Evolutionary conservation across 208 protist genomes (phyloP).

Genomic region (Acanthamoeba healyi): DNA sequence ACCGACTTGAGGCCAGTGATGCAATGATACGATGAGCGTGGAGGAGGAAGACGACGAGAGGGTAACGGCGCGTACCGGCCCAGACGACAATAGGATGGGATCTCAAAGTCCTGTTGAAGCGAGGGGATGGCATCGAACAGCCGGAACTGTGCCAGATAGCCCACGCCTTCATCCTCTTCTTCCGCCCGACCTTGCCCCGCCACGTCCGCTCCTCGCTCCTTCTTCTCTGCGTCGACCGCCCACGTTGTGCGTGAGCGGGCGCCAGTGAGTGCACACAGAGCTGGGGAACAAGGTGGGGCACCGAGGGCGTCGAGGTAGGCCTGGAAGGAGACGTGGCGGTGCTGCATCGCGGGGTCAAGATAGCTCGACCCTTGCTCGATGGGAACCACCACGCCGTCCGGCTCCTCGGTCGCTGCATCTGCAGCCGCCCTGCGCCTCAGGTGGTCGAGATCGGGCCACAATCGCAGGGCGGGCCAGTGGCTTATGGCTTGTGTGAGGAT

Average conservation of each 20-base stretch:
- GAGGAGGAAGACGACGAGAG: no score
- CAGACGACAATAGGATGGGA: neutral
- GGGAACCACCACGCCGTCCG: neutral
- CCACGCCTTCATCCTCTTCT: neutral
- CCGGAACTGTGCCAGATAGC: constrained; percentile 6
- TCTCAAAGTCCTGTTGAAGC: constrained; percentile 14
- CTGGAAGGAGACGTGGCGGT: neutral
- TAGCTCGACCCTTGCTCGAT: neutral
- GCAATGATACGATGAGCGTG: neutral
- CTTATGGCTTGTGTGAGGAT: neutral
- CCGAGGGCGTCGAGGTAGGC: neutral
- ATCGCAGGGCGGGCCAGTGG: neutral
- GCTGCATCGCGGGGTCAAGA: neutral
- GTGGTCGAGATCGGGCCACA: constrained; percentile 1
- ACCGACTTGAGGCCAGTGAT: neutral
- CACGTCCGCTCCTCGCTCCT: neutral
- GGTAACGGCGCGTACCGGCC: neutral
- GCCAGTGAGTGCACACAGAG: neutral
- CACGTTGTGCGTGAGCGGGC: no score
- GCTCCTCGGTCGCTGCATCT: neutral
- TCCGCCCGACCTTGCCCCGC: neutral
- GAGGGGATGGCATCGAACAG: neutral
- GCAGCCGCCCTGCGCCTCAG: neutral
- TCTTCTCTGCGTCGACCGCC: neutral
- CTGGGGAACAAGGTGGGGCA: neutral